These are phyloP conservation scores for Termitomyces sp. DNA, from an alignment of 768 basidiomycete genomes.

Conservation along the genomic window DNA sequence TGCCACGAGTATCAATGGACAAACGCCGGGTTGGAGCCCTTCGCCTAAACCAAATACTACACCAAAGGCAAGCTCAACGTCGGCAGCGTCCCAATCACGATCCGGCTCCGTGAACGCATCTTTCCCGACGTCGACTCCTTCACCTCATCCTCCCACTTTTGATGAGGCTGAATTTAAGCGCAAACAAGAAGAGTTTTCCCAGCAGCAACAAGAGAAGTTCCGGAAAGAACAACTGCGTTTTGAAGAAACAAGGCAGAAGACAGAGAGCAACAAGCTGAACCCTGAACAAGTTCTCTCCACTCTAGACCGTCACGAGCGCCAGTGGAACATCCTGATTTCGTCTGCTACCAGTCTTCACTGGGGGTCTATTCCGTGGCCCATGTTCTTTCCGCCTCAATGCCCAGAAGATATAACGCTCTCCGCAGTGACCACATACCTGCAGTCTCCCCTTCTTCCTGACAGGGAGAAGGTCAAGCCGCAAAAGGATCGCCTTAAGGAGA, in stretches of 20 bases:
- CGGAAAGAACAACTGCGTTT: constrained; percentile 59
- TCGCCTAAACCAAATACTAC: constrained; percentile 22
- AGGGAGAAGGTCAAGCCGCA: constrained; percentile 43
- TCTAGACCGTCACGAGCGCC: constrained; percentile 57
- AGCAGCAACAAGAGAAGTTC: constrained; percentile 66
- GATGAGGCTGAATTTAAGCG: constrained; percentile 56
- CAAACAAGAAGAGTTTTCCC: constrained; percentile 57
- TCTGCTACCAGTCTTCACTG: constrained; percentile 43
- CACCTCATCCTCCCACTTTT: constrained; percentile 10
- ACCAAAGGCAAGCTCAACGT: constrained; percentile 15
- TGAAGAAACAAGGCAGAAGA: constrained; percentile 49
- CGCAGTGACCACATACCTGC: constrained; percentile 57
- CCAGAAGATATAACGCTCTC: constrained; percentile 58
- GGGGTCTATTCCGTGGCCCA: constrained; percentile 73
- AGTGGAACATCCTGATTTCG: constrained; percentile 47
- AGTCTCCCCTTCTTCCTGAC: constrained; percentile 49
- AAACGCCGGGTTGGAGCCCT: constrained; percentile 21
- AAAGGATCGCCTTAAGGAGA: constrained; percentile 74
- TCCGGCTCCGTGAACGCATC: constrained; percentile 30
- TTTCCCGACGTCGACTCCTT: constrained; percentile 16
- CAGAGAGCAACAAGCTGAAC: constrained; percentile 42
- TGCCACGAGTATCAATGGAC: constrained; percentile 18
- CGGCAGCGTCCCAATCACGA: constrained; percentile 19
- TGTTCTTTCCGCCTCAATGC: constrained; percentile 47
- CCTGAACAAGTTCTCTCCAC: constrained; percentile 52